phyloP scores from a whole-genome alignment of 2,329 filamentous ascomycete genomes.

The Cryphonectria naterciae region DNA sequence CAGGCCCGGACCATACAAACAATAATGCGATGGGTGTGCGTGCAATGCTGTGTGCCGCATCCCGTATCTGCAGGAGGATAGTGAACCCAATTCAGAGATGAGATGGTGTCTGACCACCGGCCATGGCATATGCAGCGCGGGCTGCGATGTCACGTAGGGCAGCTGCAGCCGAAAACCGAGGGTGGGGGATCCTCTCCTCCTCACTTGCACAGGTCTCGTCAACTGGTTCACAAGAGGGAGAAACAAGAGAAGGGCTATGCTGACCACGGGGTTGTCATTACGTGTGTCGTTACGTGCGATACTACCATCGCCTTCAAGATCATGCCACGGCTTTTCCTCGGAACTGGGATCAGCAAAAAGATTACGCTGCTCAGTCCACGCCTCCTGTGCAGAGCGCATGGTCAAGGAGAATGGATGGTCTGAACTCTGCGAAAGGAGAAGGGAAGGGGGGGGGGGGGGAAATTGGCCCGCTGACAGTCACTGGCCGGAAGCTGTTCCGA shows the following conservation, averaged over 20 bases:
- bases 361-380: background rate
- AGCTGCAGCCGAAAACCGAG: conserved; percentile 22
- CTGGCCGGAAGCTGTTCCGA: conserved; percentile 8
- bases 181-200: background rate
- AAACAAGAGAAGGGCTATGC: background rate
- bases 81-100: background rate
- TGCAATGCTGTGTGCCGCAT: background rate
- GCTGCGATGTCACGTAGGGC: conserved; percentile 21
- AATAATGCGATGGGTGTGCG: background rate
- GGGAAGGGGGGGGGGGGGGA: background rate
- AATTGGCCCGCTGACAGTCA: background rate
- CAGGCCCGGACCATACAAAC: background rate
- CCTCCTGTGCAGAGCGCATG: background rate
- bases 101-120: background rate
- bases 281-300: background rate
- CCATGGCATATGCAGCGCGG: conserved; percentile 12
- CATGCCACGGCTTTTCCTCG: background rate
- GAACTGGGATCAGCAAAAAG: background rate
- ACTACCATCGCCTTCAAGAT: background rate
- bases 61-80: background rate
- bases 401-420: conserved; percentile 1
- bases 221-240: background rate
- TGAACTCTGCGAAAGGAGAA: background rate
- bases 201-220: conserved; percentile 7
- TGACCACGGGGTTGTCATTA: background rate